Evolutionary conservation across 169 alveolate genomes (phyloP).

Genomic region (Eimeria brunetti): DNA sequence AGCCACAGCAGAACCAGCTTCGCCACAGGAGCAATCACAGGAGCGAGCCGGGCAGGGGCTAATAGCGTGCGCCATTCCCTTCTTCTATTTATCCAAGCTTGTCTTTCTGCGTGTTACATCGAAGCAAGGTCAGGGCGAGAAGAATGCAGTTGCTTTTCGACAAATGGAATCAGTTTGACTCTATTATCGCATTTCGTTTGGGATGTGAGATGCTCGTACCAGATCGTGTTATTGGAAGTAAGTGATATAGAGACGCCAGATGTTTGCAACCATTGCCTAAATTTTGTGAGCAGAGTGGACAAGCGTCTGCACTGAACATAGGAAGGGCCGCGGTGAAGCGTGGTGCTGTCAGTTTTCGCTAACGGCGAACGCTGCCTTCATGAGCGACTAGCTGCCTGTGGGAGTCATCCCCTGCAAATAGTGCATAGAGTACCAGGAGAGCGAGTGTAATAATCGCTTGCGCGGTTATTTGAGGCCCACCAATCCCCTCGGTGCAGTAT

Average conservation of each 20-base stretch:
- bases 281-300: neutral
- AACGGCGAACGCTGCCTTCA: neutral
- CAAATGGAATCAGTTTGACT: neutral
- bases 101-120: neutral
- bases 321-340: neutral
- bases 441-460: neutral
- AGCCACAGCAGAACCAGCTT: neutral
- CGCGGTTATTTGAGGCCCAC: neutral
- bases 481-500: neutral
- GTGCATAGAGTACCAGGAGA: neutral
- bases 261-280: neutral
- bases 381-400: neutral
- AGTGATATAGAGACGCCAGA: neutral
- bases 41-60: neutral
- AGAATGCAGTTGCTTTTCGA: neutral
- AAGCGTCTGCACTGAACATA: neutral
- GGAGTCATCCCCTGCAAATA: neutral
- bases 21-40: neutral
- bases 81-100: neutral
- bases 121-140: neutral
- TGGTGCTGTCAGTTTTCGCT: neutral
- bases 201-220: neutral
- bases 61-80: neutral
- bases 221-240: neutral
- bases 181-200: neutral